phyloP scores from a whole-genome alignment of 2,329 filamentous ascomycete species.

The Simplicillium aogashimaense region DNA sequence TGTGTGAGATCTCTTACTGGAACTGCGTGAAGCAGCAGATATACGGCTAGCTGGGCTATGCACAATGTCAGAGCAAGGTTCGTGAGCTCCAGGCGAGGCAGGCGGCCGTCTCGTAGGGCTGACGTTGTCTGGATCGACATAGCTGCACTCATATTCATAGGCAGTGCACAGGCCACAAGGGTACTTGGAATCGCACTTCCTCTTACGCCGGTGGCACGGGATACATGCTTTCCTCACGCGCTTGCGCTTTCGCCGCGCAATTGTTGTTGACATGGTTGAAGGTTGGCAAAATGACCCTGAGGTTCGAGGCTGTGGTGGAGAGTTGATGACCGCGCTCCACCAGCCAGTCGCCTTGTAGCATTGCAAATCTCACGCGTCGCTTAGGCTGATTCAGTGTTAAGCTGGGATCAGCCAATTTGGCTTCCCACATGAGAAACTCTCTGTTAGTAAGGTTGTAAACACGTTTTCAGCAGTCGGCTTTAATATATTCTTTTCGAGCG shows the following conservation, averaged over 20 bases:
- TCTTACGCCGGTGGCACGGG: conserved; percentile 13
- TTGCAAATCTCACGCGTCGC: too few species aligned
- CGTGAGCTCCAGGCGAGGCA: too few species aligned
- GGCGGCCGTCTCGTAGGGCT: not conserved
- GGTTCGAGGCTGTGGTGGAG: too few species aligned
- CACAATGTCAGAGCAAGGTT: too few species aligned
- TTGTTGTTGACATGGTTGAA: conserved; percentile 6
- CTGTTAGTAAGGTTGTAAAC: too few species aligned
- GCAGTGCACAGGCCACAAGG: conserved; percentile 13
- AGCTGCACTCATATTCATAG: conserved; percentile 13
- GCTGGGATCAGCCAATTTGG: too few species aligned
- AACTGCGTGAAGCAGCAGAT: not conserved
- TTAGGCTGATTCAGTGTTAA: too few species aligned
- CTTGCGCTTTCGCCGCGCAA: conserved; percentile 7
- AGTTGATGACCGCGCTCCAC: too few species aligned
- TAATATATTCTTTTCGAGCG: too few species aligned
- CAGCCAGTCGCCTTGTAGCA: too few species aligned
- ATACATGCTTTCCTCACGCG: conserved; percentile 13
- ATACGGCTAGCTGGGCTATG: not conserved
- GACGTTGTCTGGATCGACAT: conserved; percentile 5
- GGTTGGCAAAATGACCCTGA: not conserved
- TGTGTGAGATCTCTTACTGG: not conserved
- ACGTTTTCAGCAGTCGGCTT: too few species aligned
- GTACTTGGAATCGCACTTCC: conserved; percentile 12
- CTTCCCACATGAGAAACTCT: too few species aligned